phyloP scores from a whole-genome alignment of 1,139 yeast genomes.

The Lodderomyces margitis region DNA sequence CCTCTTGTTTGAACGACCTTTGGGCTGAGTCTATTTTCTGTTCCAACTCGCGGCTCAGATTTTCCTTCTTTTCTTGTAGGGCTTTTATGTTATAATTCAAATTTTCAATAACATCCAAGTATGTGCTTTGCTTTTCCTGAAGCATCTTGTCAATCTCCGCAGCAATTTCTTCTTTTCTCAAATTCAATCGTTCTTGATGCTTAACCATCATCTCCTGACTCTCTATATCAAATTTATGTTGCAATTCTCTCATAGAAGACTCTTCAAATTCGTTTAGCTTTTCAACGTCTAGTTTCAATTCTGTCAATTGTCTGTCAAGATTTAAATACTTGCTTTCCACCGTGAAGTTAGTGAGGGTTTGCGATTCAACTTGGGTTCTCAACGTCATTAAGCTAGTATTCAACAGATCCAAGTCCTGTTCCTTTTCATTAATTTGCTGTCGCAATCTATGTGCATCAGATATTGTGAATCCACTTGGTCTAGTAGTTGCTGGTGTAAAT shows the following conservation, averaged over 20 bases:
- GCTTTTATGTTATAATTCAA: constrained; percentile 12
- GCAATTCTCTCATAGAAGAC: constrained; percentile 27
- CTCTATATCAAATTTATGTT: constrained; percentile 34
- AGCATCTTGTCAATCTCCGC: constrained; percentile 36
- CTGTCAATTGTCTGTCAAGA: constrained; percentile 20
- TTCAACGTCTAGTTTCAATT: constrained; percentile 27
- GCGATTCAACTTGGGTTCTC: constrained; percentile 36
- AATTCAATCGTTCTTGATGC: constrained; percentile 33
- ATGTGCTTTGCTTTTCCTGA: constrained; percentile 24
- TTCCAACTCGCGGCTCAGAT: not conserved
- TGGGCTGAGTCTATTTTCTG: not conserved
- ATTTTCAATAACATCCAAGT: constrained; percentile 21
- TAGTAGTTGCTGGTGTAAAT: not conserved
- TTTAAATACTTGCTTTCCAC: constrained; percentile 32
- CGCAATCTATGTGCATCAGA: constrained; percentile 8
- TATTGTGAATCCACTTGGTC: not conserved
- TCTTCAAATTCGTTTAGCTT: constrained; percentile 29
- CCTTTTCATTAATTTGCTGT: constrained; percentile 12
- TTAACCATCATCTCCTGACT: constrained; percentile 32
- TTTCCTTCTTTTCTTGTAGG: not conserved
- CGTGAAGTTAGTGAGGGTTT: constrained; percentile 38
- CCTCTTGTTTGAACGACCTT: not conserved
- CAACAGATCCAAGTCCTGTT: constrained; percentile 15
- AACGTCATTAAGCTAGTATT: constrained; percentile 28
- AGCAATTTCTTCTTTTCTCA: constrained; percentile 35